Percentiles rank a stretch among this genome's conserved stretches.
phyloP scores from a whole-genome alignment of 2,329 filamentous ascomycete genomes.

The Exophiala phaeomuriformis region DNA sequence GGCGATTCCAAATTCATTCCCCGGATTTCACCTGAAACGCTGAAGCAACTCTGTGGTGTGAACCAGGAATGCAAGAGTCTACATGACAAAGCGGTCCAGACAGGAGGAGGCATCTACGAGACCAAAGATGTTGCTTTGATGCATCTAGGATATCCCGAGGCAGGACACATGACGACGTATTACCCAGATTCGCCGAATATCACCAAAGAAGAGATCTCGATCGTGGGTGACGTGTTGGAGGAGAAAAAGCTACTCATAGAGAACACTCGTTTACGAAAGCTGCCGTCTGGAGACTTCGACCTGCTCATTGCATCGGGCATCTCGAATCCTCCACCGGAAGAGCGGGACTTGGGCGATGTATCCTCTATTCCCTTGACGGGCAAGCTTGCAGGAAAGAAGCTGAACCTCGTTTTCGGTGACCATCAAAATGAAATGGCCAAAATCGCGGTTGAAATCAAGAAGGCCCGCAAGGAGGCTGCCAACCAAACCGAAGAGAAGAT shows the following conservation, averaged over 20 bases:
- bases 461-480: constrained; percentile 60
- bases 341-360: constrained; percentile 62
- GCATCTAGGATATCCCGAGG: constrained; percentile 67
- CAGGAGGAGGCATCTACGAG: constrained; percentile 62
- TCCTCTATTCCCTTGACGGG: constrained; percentile 56
- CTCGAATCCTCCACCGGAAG: constrained; percentile 51
- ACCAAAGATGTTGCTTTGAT: constrained; percentile 57
- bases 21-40: constrained; percentile 55
- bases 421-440: constrained; percentile 63
- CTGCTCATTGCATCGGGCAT: constrained; percentile 66
- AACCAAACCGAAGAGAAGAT: constrained; percentile 70
- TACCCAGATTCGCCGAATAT: constrained; percentile 70
- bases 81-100: constrained; percentile 56
- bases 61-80: constrained; percentile 54
- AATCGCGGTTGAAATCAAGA: constrained; percentile 58
- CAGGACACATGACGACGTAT: constrained; percentile 72
- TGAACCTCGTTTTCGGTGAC: constrained; percentile 69
- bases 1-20: constrained; percentile 80
- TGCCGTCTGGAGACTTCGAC: constrained; percentile 57
- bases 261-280: constrained; percentile 69
- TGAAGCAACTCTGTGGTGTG: constrained; percentile 58
- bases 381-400: constrained; percentile 56
- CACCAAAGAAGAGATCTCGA: constrained; percentile 65
- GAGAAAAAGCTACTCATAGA: constrained; percentile 63
- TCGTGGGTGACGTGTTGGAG: constrained; percentile 65